Evolutionary conservation across 2,329 filamentous ascomycete species (phyloP).

Genomic region (Aquanectria penicillioides): DNA sequence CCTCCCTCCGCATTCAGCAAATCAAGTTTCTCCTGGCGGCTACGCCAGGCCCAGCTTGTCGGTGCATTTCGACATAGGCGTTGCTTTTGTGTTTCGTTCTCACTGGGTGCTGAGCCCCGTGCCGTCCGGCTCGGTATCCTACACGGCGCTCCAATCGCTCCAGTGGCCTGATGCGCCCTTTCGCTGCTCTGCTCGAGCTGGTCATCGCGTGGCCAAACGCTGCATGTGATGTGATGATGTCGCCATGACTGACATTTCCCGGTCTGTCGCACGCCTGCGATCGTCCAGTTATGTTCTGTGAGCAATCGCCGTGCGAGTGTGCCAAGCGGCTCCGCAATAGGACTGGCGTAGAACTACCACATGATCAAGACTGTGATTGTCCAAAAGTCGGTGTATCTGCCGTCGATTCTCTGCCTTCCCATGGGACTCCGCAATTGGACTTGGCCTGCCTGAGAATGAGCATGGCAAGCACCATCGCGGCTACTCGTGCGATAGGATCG

Average conservation of each 20-base stretch:
- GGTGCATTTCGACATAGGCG: slow-evolving; percentile 35
- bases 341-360: slow-evolving; percentile 33
- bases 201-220: slow-evolving; percentile 26
- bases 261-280: slow-evolving; percentile 16
- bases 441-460: slow-evolving; percentile 13
- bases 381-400: slow-evolving; percentile 42
- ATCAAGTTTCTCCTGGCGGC: slow-evolving; percentile 34
- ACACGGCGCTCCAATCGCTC: slow-evolving; percentile 19
- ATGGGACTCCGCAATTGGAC: slow-evolving; percentile 31
- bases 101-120: slow-evolving; percentile 9
- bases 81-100: slow-evolving; percentile 26
- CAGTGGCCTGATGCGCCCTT: slow-evolving; percentile 11
- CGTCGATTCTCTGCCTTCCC: slow-evolving; percentile 14
- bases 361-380: slow-evolving; percentile 34
- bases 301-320: not conserved
- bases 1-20: slow-evolving; percentile 26
- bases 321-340: slow-evolving; percentile 24
- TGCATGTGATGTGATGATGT: slow-evolving; percentile 35
- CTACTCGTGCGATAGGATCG: slow-evolving; percentile 7
- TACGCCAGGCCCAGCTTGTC: slow-evolving; percentile 40
- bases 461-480: slow-evolving; percentile 7
- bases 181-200: not conserved
- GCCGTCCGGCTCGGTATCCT: slow-evolving; percentile 3
- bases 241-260: slow-evolving; percentile 25
- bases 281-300: slow-evolving; percentile 16